These are phyloP conservation scores for Nannochloris sp. DNA, from an alignment of 139 green algal genomes.

Conservation along the genomic window DNA sequence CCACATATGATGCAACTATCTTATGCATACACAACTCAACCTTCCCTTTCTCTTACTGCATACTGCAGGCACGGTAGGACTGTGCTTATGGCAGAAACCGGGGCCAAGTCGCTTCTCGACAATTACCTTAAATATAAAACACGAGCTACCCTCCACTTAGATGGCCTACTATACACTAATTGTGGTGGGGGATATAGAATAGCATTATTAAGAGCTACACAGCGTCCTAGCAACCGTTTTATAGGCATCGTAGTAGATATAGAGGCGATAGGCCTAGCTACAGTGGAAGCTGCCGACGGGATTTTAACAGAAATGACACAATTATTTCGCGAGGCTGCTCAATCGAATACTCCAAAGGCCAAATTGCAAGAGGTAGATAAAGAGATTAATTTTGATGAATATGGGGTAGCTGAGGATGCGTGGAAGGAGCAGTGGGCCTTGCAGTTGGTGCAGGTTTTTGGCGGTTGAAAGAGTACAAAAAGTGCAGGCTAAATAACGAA, in stretches of 20 bases:
- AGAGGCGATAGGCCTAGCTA: background rate
- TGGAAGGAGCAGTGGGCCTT: no score
- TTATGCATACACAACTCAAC: background rate
- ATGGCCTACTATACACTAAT: background rate
- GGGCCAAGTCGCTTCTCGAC: background rate
- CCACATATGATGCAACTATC: background rate
- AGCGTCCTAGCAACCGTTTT: background rate
- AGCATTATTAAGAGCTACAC: background rate
- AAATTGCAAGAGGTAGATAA: background rate
- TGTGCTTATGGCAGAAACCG: background rate
- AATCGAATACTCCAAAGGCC: background rate
- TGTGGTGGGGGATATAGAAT: background rate
- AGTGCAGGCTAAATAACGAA: no score
- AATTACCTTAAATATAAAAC: background rate
- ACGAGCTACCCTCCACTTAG: background rate
- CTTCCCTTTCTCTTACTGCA: background rate
- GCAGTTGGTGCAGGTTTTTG: background rate
- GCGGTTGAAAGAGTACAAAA: background rate
- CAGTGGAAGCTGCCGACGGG: background rate
- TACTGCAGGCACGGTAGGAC: background rate
- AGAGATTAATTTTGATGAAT: background rate
- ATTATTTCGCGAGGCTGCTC: background rate
- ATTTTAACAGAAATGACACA: background rate
- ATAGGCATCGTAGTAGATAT: background rate
- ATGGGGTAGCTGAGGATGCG: no score